Evolutionary conservation across 345 rosid species (phyloP).

Genomic region (Microcos paniculata): DNA sequence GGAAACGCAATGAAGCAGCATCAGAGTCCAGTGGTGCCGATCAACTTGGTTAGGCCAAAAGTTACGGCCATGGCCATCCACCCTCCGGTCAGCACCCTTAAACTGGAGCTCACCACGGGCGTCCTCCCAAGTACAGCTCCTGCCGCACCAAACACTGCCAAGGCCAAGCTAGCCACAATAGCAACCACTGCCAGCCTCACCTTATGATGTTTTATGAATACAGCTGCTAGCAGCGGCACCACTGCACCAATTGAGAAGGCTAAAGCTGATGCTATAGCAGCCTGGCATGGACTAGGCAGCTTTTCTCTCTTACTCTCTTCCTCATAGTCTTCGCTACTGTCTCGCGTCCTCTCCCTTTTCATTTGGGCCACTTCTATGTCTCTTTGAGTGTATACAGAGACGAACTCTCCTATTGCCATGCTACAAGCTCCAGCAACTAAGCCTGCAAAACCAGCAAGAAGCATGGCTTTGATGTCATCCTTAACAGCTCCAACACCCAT

Average conservation of each 20-base stretch:
- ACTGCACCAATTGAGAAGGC: constrained; percentile 68
- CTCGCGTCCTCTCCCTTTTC: constrained; percentile 33
- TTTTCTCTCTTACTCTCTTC: constrained; percentile 31
- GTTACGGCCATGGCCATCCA: constrained; percentile 77
- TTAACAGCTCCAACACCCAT: constrained; percentile 78
- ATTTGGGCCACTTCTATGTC: constrained; percentile 60
- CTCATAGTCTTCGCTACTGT: constrained; percentile 22
- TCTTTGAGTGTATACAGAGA: constrained; percentile 68
- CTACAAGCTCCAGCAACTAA: constrained; percentile 71
- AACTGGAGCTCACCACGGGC: constrained; percentile 39
- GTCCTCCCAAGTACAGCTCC: constrained; percentile 64
- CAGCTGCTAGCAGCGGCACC: constrained; percentile 55
- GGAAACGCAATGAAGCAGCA: neutral
- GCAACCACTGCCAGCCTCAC: constrained; percentile 51
- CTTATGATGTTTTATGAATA: constrained; percentile 48
- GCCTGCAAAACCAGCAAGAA: constrained; percentile 67
- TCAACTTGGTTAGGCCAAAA: constrained; percentile 66
- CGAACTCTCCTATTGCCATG: constrained; percentile 84
- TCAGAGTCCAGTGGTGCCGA: constrained; percentile 35
- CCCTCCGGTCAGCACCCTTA: constrained; percentile 64
- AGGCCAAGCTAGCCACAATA: constrained; percentile 46
- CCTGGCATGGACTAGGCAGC: constrained; percentile 64
- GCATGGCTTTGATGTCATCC: constrained; percentile 60
- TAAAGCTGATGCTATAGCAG: constrained; percentile 66
- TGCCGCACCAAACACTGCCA: constrained; percentile 48